Percentiles rank a stretch among this genome's conserved stretches.
Conservation (phyloP, 192 early-diverging fungal genomes). For the Backusella australiensis region DNA sequence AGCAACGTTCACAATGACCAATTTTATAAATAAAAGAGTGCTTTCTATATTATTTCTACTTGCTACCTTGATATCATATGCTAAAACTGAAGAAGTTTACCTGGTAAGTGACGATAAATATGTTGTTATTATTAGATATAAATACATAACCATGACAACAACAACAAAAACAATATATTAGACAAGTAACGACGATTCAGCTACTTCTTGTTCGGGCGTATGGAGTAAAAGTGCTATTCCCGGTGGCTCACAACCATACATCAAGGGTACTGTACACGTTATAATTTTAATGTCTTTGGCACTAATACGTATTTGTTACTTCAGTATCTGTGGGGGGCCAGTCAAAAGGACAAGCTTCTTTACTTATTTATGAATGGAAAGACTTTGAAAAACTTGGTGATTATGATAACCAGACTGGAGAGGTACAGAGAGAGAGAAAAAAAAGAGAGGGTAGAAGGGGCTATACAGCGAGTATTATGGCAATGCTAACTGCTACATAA, state of each 20-base stretch:
- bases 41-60: neutral
- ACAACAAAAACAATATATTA: neutral
- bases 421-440: constrained; percentile 10
- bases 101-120: constrained; percentile 10
- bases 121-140: neutral
- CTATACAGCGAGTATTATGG: neutral
- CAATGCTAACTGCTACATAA: neutral
- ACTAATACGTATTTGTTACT: neutral
- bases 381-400: constrained; percentile 44
- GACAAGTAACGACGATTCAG: constrained; percentile 28
- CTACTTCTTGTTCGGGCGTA: constrained; percentile 32
- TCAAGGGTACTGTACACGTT: constrained; percentile 28
- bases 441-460: neutral
- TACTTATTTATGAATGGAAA: constrained; percentile 48
- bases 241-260: constrained; percentile 34
- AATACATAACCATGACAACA: neutral
- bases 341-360: constrained; percentile 38
- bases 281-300: neutral
- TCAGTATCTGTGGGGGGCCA: constrained; percentile 24
- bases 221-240: constrained; percentile 39
- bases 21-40: neutral
- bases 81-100: constrained; percentile 12
- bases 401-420: constrained; percentile 13
- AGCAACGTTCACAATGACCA: neutral
- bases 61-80: neutral